Evolutionary conservation across 2,329 filamentous ascomycete genomes (phyloP).

Genomic region (Periconia sp.): DNA sequence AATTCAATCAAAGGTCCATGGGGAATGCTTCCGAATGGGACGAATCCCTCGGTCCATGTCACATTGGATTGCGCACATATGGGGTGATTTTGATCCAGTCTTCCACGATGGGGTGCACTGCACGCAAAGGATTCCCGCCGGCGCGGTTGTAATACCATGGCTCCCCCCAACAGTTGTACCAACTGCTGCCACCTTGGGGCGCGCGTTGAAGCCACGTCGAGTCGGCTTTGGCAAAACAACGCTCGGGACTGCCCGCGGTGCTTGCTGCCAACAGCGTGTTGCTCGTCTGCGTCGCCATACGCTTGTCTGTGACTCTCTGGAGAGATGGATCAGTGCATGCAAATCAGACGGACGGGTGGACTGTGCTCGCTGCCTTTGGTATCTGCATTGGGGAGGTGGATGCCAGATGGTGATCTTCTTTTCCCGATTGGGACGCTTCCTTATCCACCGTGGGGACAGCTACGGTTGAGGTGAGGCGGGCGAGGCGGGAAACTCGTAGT

Average conservation of each 20-base stretch:
- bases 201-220: slow-evolving; percentile 13
- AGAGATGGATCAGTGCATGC: slow-evolving; percentile 16
- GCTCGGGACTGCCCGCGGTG: slow-evolving; percentile 14
- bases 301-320: slow-evolving; percentile 5
- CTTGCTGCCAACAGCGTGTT: slow-evolving; percentile 19
- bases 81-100: slow-evolving; percentile 11
- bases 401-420: background rate
- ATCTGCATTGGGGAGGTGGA: slow-evolving; percentile 4
- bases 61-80: slow-evolving; percentile 9
- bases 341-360: slow-evolving; percentile 1
- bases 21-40: too few species aligned
- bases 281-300: slow-evolving; percentile 14
- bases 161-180: slow-evolving; percentile 32
- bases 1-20: too few species aligned
- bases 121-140: slow-evolving; percentile 21
- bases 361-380: slow-evolving; percentile 1
- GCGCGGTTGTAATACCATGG: slow-evolving; percentile 13
- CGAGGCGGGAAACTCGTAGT: too few species aligned
- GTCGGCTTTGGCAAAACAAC: too few species aligned
- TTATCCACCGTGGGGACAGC: background rate
- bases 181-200: slow-evolving; percentile 27
- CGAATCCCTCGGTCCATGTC: background rate
- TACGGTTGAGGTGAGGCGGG: background rate
- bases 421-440: background rate
- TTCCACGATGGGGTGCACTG: slow-evolving; percentile 20